These are phyloP conservation scores for Paecilomyces fulvus DNA, from an alignment of 2,329 filamentous ascomycete genomes.

Conservation along the genomic window DNA sequence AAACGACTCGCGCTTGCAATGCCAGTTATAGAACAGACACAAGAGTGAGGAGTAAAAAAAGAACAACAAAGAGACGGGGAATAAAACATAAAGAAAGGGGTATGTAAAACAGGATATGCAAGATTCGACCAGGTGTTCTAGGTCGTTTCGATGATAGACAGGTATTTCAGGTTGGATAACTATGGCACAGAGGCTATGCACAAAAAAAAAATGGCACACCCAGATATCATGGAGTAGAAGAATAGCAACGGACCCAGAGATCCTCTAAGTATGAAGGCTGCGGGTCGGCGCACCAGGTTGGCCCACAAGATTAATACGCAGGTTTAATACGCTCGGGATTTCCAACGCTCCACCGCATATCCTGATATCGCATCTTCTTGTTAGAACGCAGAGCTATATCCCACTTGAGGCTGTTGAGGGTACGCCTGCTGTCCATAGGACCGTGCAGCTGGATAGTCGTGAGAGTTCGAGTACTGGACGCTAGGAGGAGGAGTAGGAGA, in stretches of 20 bases:
- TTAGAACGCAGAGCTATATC: constrained; percentile 24
- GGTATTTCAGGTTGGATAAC: constrained; percentile 2
- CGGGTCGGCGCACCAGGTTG: not conserved
- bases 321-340: constrained; percentile 7
- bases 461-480: constrained; percentile 27
- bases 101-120: constrained; percentile 20
- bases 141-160: constrained; percentile 1
- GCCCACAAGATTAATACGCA: constrained; percentile 5
- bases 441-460: constrained; percentile 27
- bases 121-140: constrained; percentile 13
- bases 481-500: constrained; percentile 29
- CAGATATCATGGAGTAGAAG: constrained; percentile 2
- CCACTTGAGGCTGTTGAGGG: constrained; percentile 24
- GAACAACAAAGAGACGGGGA: constrained; percentile 17
- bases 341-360: constrained; percentile 5
- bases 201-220: constrained; percentile 3
- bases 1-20: constrained; percentile 40
- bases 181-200: constrained; percentile 12
- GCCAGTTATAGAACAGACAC: constrained; percentile 30
- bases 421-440: constrained; percentile 27
- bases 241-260: not conserved
- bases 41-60: constrained; percentile 17
- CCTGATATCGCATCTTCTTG: constrained; percentile 8
- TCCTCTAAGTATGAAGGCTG: not conserved
- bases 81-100: constrained; percentile 19